Evolutionary conservation across 257 asterid genomes (phyloP), one percentile per base, ranked within the genome.

Genomic region (Ilex aquifolium): DNA sequence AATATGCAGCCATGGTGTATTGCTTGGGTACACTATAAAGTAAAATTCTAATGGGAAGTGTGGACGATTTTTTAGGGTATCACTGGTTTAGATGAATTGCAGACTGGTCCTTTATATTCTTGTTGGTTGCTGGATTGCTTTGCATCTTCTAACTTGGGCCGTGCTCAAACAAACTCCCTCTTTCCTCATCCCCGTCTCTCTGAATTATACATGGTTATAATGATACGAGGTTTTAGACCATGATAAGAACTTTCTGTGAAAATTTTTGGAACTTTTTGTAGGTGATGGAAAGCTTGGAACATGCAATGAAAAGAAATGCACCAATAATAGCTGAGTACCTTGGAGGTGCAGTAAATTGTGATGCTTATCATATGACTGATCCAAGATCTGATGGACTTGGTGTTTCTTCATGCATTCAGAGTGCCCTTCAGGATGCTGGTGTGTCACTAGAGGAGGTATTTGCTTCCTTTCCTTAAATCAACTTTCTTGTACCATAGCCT

Each of bases 261-360:
- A 60, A 40, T 65, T 13, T 67, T 63, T 11, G 16, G 59, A 57
- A 52, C 65, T 72, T 17, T 59, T 68, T 61, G 72, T 77, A 90
- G 97, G 97, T 90, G 64, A 83, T 90, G 97, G 97, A 88, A 74
- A 88, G 96, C 79, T 71, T 90, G 79, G 96, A 90, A 65, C 96
- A 90, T 69, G 97, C 97, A 31, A 82, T 83, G 93, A 88, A 85
- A 74, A 79, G 97, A 59, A 92, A 77, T 70, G 97, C 93, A 2
- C 96, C 95, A 11, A 88, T 90, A 61, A 80, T 90, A 71, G 97
- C 97, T 2, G 97, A 90, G 69, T 90, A 90, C 77, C 71, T 90
- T 76, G 97, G 97, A 60, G 97, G 96, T 55, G 97, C 97, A 27
- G 85, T 90, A 61, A 90, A 84, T 70, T 90, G 97, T 66, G 97